Base-by-base conservation (phyloP, 176 grass and related monocot genomes). In the Ensete glaucum region DNA sequence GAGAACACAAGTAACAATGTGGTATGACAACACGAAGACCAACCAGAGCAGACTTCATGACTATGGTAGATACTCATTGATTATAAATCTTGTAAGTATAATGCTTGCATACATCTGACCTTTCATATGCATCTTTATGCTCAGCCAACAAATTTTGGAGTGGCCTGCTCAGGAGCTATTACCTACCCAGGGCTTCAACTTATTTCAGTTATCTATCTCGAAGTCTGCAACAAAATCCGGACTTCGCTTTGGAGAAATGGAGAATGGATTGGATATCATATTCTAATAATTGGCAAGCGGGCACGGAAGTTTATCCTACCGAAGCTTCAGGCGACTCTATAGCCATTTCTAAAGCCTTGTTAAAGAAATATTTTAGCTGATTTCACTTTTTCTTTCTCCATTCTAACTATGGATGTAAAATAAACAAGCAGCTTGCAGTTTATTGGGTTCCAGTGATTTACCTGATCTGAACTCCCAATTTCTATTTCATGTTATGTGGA, bases 1-100 rank as follows among this genome's bases (percentile, higher is more conserved):
- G 66, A 89, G 90, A 78, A 97, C 94, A 27, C 94, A 97, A 85
- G 88, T 97, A 75, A 91, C 94, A 64, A 97, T 97, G 94, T 97
- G 94, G 94, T 97, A 93, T 24, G 94, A 93, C 78, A 90, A 80
- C 85, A 97, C 94, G 2, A 68, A 87, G 77, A 87, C 67, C 0
- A 80, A 93, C 79, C 94, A 97, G 82, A 97, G 94, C 81, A 80
- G 85, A 97, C 53, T 97, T 63, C 88, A 93, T 53, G 94, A 97
- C 74, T 97, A 97, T 34, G 94, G 94, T 97, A 90, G 82, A 80
- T 48, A 50, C 21, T 56, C 1, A 27, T 23, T 43, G 29, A n/a
- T 73, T 83, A 50, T 0, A 54, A 27, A 51, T 29, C 25, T 2
- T 75, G 14, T 51, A 55, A 20, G 27, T 1, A 58, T 76, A 73